phyloP scores from a whole-genome alignment of 495 filamentous ascomycete genomes.

The Venustampulla echinocandica region DNA sequence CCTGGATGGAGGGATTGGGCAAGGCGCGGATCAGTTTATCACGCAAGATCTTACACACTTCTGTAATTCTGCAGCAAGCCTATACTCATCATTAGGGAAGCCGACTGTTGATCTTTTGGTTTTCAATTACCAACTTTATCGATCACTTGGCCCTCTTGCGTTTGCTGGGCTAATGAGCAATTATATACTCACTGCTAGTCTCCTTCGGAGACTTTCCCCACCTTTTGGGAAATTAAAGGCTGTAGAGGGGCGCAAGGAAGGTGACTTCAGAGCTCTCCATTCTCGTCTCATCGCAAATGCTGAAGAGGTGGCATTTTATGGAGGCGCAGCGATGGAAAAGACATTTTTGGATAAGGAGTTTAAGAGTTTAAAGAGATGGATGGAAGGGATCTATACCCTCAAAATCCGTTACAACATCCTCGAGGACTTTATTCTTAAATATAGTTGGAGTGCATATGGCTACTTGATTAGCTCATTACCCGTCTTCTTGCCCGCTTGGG shows the following conservation, averaged over 20 bases:
- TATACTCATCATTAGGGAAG: conserved; percentile 95
- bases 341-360: conserved; percentile 83
- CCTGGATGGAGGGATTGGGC: conserved; percentile 85
- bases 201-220: conserved; percentile 78
- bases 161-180: conserved; percentile 78
- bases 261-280: conserved; percentile 86
- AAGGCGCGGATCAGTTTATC: conserved; percentile 93
- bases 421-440: conserved; percentile 96
- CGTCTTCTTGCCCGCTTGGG: conserved; percentile 92
- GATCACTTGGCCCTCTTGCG: conserved; percentile 82
- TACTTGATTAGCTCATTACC: conserved; percentile 89
- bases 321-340: conserved; percentile 87
- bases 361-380: conserved; percentile 81
- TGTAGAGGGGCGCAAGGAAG: conserved; percentile 85
- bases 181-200: conserved; percentile 85
- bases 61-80: conserved; percentile 80
- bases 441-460: conserved; percentile 95
- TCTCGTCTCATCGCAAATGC: conserved; percentile 90
- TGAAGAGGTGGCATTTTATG: conserved; percentile 98
- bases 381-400: conserved; percentile 93
- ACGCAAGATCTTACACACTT: conserved; percentile 95
- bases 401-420: conserved; percentile 98
- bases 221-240: conserved; percentile 96
- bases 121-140: conserved; percentile 95
- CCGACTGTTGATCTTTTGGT: conserved; percentile 91